Evolutionary conservation across 2,329 filamentous ascomycete genomes (phyloP).

Genomic region (Pestalotiopsis fici): DNA sequence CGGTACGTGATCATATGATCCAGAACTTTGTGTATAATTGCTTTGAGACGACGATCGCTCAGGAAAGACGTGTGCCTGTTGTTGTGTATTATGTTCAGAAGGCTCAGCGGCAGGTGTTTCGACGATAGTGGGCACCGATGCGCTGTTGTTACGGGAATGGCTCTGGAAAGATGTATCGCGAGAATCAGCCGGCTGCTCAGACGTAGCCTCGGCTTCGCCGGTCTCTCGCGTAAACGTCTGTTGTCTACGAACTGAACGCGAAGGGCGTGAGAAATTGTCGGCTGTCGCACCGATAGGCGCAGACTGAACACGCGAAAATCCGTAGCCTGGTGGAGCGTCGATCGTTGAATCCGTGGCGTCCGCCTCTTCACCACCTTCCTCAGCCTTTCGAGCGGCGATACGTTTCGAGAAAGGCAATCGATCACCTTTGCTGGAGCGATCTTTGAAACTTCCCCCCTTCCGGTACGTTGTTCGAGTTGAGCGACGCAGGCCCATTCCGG

Average conservation of each 20-base stretch:
- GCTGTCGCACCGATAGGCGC: conserved; percentile 54
- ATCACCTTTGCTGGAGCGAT: conserved; percentile 67
- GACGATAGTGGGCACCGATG: conserved; percentile 57
- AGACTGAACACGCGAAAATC: conserved; percentile 66
- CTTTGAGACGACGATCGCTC: conserved; percentile 58
- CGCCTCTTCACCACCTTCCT: conserved; percentile 56
- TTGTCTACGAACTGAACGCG: conserved; percentile 46
- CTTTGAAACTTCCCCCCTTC: conserved; percentile 82
- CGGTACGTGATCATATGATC: conserved; percentile 41
- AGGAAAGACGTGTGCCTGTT: conserved; percentile 41
- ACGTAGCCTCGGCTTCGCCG: conserved; percentile 18
- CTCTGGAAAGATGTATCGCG: conserved; percentile 21
- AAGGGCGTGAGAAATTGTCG: conserved; percentile 67
- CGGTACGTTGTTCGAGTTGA: conserved; percentile 92
- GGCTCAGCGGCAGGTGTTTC: conserved; percentile 61
- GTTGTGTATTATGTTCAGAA: conserved; percentile 21
- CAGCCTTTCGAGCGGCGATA: conserved; percentile 61
- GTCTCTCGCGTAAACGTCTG: conserved; percentile 51
- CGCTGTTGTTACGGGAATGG: conserved; percentile 10
- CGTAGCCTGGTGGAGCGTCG: conserved; percentile 50
- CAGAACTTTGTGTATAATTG: conserved; percentile 41
- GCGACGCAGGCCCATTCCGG: conserved; percentile 78
- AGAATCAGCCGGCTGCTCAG: conserved; percentile 18
- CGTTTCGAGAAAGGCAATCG: conserved; percentile 72
- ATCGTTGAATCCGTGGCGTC: conserved; percentile 36